Percentiles rank a stretch among this genome's conserved stretches.
These are phyloP conservation scores for Coemansia sp. DNA, from an alignment of 192 early-diverging fungal genomes.

Conservation along the genomic window DNA sequence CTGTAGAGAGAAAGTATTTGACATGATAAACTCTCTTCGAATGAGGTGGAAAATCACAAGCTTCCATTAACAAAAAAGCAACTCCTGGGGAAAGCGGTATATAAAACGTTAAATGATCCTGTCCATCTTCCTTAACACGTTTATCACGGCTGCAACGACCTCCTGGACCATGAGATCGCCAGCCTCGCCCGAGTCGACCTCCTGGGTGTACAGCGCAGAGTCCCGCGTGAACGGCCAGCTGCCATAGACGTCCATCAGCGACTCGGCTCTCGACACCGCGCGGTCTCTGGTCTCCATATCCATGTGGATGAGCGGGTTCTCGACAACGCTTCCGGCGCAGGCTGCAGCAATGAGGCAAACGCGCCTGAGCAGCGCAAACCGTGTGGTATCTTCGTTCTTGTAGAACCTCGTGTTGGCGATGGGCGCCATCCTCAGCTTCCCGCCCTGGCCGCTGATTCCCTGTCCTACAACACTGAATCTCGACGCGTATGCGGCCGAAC, in stretches of 20 bases:
- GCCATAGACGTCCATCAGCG: constrained; percentile 85
- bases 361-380: constrained; percentile 67
- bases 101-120: constrained; percentile 58
- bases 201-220: constrained; percentile 56
- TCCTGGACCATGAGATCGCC: constrained; percentile 62
- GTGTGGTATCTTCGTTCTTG: constrained; percentile 31
- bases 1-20: background rate
- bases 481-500: background rate
- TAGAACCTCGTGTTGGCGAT: constrained; percentile 38
- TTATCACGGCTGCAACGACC: constrained; percentile 75
- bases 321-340: constrained; percentile 96
- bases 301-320: constrained; percentile 87
- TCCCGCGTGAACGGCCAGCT: constrained; percentile 67
- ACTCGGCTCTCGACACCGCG: constrained; percentile 87
- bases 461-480: constrained; percentile 22
- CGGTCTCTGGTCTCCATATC: constrained; percentile 84
- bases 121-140: constrained; percentile 89
- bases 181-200: constrained; percentile 57
- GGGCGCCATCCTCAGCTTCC: constrained; percentile 23
- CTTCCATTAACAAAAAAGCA: no score
- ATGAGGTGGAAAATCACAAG: no score
- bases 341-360: constrained; percentile 91
- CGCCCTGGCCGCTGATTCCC: constrained; percentile 44
- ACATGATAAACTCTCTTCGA: no score
- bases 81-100: no score